Conservation (phyloP, 805 yeast genomes). For the Saccharomycopsis olivae region DNA sequence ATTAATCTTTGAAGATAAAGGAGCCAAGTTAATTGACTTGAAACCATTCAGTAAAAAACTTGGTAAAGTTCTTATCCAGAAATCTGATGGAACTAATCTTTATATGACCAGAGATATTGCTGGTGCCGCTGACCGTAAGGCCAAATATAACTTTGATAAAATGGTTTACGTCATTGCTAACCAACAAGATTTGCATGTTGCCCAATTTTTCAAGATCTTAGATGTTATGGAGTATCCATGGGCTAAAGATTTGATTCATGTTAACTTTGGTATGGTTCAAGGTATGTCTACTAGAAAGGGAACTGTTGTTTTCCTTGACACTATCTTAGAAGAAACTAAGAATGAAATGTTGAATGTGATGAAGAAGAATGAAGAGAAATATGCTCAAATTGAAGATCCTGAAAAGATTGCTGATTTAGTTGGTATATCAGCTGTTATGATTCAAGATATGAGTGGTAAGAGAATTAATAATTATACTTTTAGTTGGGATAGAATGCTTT, state of each 20-base stretch:
- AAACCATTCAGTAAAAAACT: constrained; percentile 78
- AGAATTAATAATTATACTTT: constrained; percentile 93
- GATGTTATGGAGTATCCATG: constrained; percentile 84
- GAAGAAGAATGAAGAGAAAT: constrained; percentile 84
- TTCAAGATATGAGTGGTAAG: constrained; percentile 97
- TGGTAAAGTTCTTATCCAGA: constrained; percentile 87
- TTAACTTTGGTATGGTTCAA: constrained; percentile 94
- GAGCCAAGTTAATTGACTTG: constrained; percentile 83
- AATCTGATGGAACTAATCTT: constrained; percentile 90
- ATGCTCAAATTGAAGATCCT: constrained; percentile 87
- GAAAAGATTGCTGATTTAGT: constrained; percentile 90
- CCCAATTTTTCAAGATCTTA: constrained; percentile 89
- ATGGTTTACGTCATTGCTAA: constrained; percentile 93
- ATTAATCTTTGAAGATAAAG: constrained; percentile 75
- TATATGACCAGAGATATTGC: constrained; percentile 95
- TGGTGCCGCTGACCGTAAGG: constrained; percentile 86
- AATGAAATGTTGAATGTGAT: constrained; percentile 93
- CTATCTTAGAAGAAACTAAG: constrained; percentile 85
- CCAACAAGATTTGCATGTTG: constrained; percentile 91
- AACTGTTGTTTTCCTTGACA: constrained; percentile 95
- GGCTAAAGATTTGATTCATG: constrained; percentile 72
- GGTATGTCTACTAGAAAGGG: constrained; percentile 99
- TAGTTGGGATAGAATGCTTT: constrained; percentile 96
- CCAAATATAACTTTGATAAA: constrained; percentile 78
- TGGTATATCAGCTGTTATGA: constrained; percentile 96